Percentiles rank a stretch among this genome's conserved stretches.
These are phyloP conservation scores for Talaromyces rugulosus DNA, from an alignment of 2,329 filamentous ascomycete genomes.

Conservation along the genomic window DNA sequence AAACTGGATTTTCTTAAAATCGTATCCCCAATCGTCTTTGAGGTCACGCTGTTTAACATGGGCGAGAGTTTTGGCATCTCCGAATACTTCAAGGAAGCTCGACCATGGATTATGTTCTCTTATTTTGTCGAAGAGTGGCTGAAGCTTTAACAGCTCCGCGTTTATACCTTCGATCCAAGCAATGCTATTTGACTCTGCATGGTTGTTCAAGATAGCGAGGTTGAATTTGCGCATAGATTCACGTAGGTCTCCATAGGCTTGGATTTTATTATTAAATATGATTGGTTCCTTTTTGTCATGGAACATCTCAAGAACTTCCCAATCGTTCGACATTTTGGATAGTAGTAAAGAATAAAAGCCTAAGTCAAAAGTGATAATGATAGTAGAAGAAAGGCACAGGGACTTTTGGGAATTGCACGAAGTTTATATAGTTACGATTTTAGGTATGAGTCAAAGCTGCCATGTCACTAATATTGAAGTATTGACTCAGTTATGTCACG, in stretches of 20 bases:
- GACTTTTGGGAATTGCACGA: background rate
- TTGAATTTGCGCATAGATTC: background rate
- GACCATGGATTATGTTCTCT: too few species aligned
- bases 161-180: background rate
- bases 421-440: too few species aligned
- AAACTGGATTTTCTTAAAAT: background rate
- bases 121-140: too few species aligned
- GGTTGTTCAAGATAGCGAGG: background rate
- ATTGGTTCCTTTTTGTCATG: background rate
- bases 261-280: background rate
- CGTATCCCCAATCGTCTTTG: background rate
- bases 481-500: too few species aligned
- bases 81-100: background rate
- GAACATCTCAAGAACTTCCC: too few species aligned
- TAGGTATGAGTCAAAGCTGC: too few species aligned
- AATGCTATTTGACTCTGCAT: background rate
- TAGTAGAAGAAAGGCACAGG: background rate
- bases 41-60: background rate
- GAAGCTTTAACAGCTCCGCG: background rate
- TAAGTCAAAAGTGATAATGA: background rate
- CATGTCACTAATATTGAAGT: too few species aligned
- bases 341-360: background rate
- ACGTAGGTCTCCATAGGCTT: background rate
- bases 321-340: background rate
- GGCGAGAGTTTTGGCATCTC: background rate